Conservation (phyloP, 306 rosid species). For the cucumber (Cucumis sativus) region DNA sequence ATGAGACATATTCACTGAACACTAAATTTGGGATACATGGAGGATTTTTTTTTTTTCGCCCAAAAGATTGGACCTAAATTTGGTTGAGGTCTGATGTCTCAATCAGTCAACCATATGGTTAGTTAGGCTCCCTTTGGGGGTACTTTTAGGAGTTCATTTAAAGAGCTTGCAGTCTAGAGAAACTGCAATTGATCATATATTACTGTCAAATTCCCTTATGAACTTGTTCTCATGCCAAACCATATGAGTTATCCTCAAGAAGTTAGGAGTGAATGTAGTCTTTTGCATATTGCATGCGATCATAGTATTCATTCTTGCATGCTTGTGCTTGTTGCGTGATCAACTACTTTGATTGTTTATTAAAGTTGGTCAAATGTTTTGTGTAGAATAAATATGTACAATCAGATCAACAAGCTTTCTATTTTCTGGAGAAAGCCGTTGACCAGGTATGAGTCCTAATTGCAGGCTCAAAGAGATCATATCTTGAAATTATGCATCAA, state of each 20-base stretch:
- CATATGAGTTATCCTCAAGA: not conserved
- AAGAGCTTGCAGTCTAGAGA: not conserved
- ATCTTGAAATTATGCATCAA: slow-evolving; percentile 10
- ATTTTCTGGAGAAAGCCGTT: slow-evolving; percentile 87
- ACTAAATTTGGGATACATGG: not conserved
- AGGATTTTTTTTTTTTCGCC: not conserved
- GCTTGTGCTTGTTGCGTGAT: not conserved
- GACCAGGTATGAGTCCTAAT: slow-evolving; percentile 57
- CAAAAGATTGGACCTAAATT: not conserved
- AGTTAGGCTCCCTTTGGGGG: not conserved
- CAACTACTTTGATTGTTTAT: not conserved
- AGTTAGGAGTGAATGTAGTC: not conserved
- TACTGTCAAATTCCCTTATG: not conserved
- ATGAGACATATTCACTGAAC: not conserved
- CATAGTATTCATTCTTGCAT: not conserved
- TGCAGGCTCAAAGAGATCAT: slow-evolving; percentile 9
- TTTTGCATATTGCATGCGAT: not conserved
- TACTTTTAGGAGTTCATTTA: not conserved
- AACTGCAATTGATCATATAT: not conserved
- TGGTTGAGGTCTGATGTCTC: not conserved
- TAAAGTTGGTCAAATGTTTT: not conserved
- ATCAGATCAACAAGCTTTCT: slow-evolving; percentile 82
- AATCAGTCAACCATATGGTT: not conserved
- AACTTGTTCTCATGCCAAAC: not conserved
- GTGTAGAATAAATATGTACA: slow-evolving; percentile 67